phyloP scores from a whole-genome alignment of 2,329 filamentous ascomycete genomes.

The Aspergillus sp. region DNA sequence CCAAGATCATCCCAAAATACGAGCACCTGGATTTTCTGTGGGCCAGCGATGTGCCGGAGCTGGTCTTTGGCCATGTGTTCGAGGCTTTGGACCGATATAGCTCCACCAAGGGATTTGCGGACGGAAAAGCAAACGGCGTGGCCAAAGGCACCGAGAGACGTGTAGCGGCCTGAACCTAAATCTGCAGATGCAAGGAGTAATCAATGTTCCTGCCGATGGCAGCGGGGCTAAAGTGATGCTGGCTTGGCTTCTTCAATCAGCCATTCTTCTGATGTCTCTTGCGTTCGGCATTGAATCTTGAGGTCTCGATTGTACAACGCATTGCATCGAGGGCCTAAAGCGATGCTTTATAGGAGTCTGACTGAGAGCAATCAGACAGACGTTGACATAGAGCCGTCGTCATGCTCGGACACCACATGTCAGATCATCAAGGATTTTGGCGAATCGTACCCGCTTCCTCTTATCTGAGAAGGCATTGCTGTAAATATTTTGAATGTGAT shows the following conservation, averaged over 20 bases:
- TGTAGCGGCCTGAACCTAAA: slow-evolving; percentile 7
- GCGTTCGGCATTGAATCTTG: background rate
- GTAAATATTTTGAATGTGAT: slow-evolving; percentile 5
- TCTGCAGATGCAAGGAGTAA: slow-evolving; percentile 9
- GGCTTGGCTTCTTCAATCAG: background rate
- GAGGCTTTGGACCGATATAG: slow-evolving; percentile 76
- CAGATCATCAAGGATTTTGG: background rate
- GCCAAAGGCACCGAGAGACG: slow-evolving; percentile 19
- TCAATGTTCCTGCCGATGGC: slow-evolving; percentile 5
- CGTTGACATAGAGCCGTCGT: background rate
- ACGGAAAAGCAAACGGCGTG: slow-evolving; percentile 5
- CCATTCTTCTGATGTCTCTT: slow-evolving; percentile 8
- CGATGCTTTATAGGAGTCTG: slow-evolving; percentile 1
- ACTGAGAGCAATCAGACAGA: background rate
- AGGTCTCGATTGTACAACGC: slow-evolving; percentile 12
- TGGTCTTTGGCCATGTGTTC: slow-evolving; percentile 91
- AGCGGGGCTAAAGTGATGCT: slow-evolving; percentile 6
- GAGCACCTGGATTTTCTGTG: slow-evolving; percentile 97
- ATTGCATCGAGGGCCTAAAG: slow-evolving; percentile 7
- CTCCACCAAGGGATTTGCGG: slow-evolving; percentile 1
- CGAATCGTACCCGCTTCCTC: background rate
- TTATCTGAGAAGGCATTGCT: background rate
- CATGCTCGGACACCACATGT: background rate
- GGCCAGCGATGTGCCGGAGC: slow-evolving; percentile 79
- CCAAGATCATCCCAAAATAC: slow-evolving; percentile 86